Evolutionary conservation across 129 eudicot species (phyloP), one percentile per base, ranked within the genome.

Genomic region (Artemisia argyi): DNA sequence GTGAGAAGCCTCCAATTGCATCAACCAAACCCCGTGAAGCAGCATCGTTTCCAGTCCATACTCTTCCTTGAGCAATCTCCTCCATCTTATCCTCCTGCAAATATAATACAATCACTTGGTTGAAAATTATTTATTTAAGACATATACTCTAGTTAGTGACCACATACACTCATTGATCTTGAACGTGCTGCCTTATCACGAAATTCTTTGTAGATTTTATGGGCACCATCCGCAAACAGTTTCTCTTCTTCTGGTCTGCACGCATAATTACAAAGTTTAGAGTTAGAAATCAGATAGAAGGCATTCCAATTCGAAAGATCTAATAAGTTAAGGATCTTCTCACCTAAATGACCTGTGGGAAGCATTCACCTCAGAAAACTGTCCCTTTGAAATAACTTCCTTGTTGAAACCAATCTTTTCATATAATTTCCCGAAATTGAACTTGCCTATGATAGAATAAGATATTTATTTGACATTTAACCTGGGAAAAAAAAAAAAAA

Each of bases 321-420:
- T 19, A 66, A 48, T 7, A 26, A 72, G 12, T 63, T 12, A 68
- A 71, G 16, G 32, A 61, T 68, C 65, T 47, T 64, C 66, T 72
- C 61, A 89, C 98, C 96, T 89, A 69, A 93, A 93, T 49, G 98
- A 82, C 52, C 98, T 75, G 65, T 85, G 83, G 69, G 90, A 88
- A 28, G 90, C 80, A 76, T 79, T 65, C 53, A 93, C 81, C 80
- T 93, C 98, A 19, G 98, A 88, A 66, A 66, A 93, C 76, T 72
- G 85, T 76, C 95, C 96, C 77, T 90, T 85, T 26, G 98, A 93
- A 73, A 93, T 89, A 55, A 84, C 77, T 79, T 89, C 98, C 79
- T 89, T 93, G 32, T 89, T 93, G 83, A 78, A 93, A 70, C 98
- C 98, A 71, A 93, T 85, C 76, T 66, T 88, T 77, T 93, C 98